Conservation (phyloP, 1,284 basidiomycete genomes). For the Rhodotorula sp. region DNA sequence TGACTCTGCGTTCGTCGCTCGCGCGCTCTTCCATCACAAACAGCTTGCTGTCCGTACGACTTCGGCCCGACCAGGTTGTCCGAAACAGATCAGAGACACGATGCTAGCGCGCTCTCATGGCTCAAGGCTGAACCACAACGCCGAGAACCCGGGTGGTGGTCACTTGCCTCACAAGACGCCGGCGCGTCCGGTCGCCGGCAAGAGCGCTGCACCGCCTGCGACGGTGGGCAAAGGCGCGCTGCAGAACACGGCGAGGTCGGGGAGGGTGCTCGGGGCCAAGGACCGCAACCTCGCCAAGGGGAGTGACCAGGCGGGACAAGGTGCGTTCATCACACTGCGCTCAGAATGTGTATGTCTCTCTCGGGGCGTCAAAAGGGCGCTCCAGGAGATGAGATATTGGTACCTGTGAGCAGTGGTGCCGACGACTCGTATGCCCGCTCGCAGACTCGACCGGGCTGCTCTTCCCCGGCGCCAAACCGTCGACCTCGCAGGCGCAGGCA, state of each 20-base stretch:
- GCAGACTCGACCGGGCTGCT: conserved; percentile 18
- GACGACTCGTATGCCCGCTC: too few species aligned
- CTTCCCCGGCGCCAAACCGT: conserved; percentile 16
- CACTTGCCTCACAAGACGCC: conserved; percentile 23
- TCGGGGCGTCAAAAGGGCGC: background rate
- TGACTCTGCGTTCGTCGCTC: too few species aligned
- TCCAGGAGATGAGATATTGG: background rate
- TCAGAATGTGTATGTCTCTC: too few species aligned
- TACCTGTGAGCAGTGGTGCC: too few species aligned
- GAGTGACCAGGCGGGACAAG: background rate
- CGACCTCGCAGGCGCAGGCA: conserved; percentile 6
- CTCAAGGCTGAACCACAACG: conserved; percentile 11
- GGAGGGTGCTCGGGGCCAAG: conserved; percentile 20
- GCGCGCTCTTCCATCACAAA: too few species aligned
- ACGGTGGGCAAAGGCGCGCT: conserved; percentile 21
- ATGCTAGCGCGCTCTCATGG: conserved; percentile 19
- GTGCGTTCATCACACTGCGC: conserved; percentile 1
- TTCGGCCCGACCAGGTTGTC: background rate
- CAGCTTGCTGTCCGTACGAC: too few species aligned
- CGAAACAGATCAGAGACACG: background rate
- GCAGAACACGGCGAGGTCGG: conserved; percentile 5
- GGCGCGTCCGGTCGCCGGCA: conserved; percentile 14
- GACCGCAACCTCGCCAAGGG: conserved; percentile 14
- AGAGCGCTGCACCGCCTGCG: background rate
- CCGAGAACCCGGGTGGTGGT: conserved; percentile 14